Percentiles rank a stretch among this genome's conserved stretches.
These are phyloP conservation scores for Torulaspora maleeae DNA, from an alignment of 805 yeast species.

Conservation along the genomic window DNA sequence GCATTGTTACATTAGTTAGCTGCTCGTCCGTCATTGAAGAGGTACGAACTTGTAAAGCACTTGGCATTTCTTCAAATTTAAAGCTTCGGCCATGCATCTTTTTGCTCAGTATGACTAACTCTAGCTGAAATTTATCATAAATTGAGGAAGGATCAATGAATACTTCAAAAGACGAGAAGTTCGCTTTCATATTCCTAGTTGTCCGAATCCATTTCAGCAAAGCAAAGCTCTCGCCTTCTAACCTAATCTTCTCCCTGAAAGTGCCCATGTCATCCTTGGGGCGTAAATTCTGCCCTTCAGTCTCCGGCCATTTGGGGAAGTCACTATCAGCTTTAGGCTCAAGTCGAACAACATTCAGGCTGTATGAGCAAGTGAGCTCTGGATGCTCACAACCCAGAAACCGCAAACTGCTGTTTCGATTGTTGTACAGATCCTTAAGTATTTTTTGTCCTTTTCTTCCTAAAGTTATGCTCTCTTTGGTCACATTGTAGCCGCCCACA, in stretches of 20 bases:
- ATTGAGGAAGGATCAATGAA: neutral
- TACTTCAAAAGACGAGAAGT: neutral
- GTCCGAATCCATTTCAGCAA: slow-evolving; percentile 1
- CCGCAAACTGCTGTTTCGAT: neutral
- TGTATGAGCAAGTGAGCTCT: neutral
- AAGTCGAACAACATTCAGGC: neutral
- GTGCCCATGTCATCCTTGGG: neutral
- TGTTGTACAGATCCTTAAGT: slow-evolving; percentile 4
- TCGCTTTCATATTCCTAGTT: neutral
- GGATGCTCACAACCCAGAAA: neutral
- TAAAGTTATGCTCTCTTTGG: slow-evolving; percentile 13
- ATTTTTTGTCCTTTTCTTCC: slow-evolving; percentile 7
- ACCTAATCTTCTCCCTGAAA: slow-evolving; percentile 3
- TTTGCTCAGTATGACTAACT: neutral
- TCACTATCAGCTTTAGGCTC: neutral
- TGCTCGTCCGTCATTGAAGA: neutral
- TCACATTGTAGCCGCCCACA: slow-evolving; percentile 16
- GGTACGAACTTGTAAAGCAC: neutral
- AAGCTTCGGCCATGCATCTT: no score
- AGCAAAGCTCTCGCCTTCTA: slow-evolving; percentile 2
- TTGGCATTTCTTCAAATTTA: neutral
- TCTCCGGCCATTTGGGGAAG: slow-evolving; percentile 4
- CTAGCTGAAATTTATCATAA: neutral
- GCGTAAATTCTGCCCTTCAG: neutral
- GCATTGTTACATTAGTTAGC: neutral